Conservation (phyloP, 805 yeast species). For the Blastobotrys americana region DNA sequence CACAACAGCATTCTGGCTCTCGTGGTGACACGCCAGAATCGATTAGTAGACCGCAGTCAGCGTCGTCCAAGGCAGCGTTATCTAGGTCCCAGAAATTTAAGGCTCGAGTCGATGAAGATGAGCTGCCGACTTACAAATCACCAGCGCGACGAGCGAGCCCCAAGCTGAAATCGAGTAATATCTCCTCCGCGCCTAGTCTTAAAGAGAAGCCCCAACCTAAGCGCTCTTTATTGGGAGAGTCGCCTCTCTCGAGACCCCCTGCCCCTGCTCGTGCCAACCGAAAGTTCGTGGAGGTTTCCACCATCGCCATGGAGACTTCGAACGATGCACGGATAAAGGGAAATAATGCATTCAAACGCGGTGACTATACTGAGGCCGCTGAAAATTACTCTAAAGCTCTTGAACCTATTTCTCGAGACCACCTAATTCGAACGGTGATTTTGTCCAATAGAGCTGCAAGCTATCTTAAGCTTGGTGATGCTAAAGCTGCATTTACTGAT, state of each 20-base stretch:
- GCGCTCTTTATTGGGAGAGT: constrained; percentile 3
- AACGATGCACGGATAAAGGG: constrained; percentile 39
- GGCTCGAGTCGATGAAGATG: constrained; percentile 14
- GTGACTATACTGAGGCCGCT: constrained; percentile 69
- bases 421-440: constrained; percentile 59
- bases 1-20: no score
- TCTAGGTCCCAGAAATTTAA: constrained; percentile 22
- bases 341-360: constrained; percentile 59
- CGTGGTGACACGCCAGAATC: no score
- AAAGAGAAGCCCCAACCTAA: no score
- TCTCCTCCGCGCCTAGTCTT: no score
- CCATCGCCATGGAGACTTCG: constrained; percentile 29
- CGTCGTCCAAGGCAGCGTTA: constrained; percentile 12
- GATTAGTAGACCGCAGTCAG: no score
- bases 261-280: constrained; percentile 16
- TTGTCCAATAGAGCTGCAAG: constrained; percentile 71
- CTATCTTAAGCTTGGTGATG: constrained; percentile 61
- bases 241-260: constrained; percentile 8
- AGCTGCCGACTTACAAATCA: constrained; percentile 14
- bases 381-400: constrained; percentile 51
- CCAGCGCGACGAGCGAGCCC: constrained; percentile 12
- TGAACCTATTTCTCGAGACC: constrained; percentile 53
- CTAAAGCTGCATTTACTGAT: constrained; percentile 43
- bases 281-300: constrained; percentile 21
- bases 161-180: neutral